These are phyloP conservation scores for Nothopassalora personata DNA, from an alignment of 2,329 filamentous ascomycete genomes.

Conservation along the genomic window DNA sequence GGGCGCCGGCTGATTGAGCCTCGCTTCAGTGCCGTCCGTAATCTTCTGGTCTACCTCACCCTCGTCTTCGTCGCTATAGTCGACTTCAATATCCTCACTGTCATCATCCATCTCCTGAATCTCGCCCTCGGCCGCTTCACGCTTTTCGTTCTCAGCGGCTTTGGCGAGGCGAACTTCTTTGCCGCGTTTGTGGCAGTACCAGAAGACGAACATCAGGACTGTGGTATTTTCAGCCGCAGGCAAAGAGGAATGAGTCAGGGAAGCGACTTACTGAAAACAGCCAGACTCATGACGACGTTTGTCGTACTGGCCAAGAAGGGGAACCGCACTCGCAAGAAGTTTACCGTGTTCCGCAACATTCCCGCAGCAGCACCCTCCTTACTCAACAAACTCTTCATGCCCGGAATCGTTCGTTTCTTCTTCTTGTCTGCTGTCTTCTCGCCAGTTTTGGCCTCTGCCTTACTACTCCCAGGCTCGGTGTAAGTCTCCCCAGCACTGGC, in stretches of 20 bases:
- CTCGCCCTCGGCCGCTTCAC: conserved; percentile 9
- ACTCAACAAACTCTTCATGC: conserved; percentile 70
- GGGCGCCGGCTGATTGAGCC: conserved; percentile 23
- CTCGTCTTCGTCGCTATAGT: conserved; percentile 14
- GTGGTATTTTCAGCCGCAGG: conserved; percentile 20
- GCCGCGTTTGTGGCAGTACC: conserved; percentile 97
- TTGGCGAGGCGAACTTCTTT: conserved; percentile 68
- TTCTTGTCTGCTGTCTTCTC: conserved; percentile 34
- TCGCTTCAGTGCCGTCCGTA: conserved; percentile 3
- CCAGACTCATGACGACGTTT: conserved; percentile 85
- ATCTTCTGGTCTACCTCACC: neutral
- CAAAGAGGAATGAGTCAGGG: neutral
- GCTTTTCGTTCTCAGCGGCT: conserved; percentile 7
- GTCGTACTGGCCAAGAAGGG: conserved; percentile 80
- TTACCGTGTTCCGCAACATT: conserved; percentile 85
- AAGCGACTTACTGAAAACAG: conserved; percentile 67
- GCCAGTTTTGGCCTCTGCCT: conserved; percentile 27
- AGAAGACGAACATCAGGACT: conserved; percentile 90
- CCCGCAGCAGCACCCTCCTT: conserved; percentile 82
- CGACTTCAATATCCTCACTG: conserved; percentile 19
- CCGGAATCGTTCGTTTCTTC: conserved; percentile 63
- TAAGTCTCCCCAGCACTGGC: conserved; percentile 31
- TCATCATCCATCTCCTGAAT: conserved; percentile 19
- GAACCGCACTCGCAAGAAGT: conserved; percentile 79
- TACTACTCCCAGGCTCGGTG: conserved; percentile 36